Conservation (phyloP, 78 protist species). For the Dictyostelium capitatum region DNA sequence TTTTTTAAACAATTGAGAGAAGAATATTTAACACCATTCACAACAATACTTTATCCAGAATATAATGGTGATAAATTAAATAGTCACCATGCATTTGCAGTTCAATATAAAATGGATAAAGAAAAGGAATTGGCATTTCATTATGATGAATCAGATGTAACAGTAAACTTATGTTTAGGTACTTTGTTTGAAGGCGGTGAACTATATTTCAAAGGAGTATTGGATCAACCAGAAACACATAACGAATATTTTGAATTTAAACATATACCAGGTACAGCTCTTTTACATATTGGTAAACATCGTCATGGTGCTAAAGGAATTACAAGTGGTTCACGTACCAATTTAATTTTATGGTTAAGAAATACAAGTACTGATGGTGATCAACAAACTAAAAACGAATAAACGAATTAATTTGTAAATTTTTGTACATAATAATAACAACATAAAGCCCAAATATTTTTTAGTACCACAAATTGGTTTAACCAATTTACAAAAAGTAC, state of each 20-base stretch:
- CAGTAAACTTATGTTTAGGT: constrained; percentile 88
- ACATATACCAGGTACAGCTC: constrained; percentile 69
- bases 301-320: constrained; percentile 88
- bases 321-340: constrained; percentile 82
- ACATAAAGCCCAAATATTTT: no score
- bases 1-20: constrained; percentile 55
- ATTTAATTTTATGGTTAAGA: constrained; percentile 87
- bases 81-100: constrained; percentile 85
- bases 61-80: constrained; percentile 29
- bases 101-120: constrained; percentile 80
- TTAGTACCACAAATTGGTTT: no score
- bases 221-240: constrained; percentile 72
- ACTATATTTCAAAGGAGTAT: constrained; percentile 78
- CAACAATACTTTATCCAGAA: constrained; percentile 17
- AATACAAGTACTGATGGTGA: background rate
- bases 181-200: constrained; percentile 81
- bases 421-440: no score
- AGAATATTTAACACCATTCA: constrained; percentile 40
- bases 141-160: constrained; percentile 87
- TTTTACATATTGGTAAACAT: constrained; percentile 86
- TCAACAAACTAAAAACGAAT: background rate
- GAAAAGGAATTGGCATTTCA: constrained; percentile 87
- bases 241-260: background rate
- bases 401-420: no score
- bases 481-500: no score